These are phyloP conservation scores for Cucumis melo DNA, from an alignment of 306 rosid species.

Conservation along the genomic window DNA sequence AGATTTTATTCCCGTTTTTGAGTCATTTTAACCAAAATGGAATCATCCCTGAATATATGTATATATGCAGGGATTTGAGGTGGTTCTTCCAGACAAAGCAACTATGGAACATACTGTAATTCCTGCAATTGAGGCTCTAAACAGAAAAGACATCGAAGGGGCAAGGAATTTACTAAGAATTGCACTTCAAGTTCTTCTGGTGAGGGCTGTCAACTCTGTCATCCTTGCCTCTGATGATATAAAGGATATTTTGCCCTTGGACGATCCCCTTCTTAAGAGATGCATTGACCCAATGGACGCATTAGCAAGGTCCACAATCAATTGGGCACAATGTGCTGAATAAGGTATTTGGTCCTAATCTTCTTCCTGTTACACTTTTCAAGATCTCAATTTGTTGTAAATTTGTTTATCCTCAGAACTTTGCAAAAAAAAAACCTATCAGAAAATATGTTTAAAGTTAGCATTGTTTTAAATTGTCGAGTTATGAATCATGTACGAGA, in stretches of 20 bases:
- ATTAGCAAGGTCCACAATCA: slow-evolving; percentile 28
- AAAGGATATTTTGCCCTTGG: slow-evolving; percentile 41
- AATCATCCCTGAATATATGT: neutral
- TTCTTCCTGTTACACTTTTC: neutral
- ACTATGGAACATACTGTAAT: slow-evolving; percentile 60
- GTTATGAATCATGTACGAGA: neutral
- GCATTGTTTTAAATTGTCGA: neutral
- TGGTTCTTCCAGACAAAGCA: slow-evolving; percentile 52
- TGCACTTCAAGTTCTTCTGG: neutral
- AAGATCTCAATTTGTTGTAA: neutral
- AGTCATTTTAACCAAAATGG: neutral
- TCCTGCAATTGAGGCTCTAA: slow-evolving; percentile 62
- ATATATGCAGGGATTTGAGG: slow-evolving; percentile 57
- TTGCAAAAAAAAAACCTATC: neutral
- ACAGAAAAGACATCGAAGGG: slow-evolving; percentile 67
- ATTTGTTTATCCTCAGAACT: neutral
- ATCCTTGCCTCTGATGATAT: neutral
- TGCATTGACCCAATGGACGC: slow-evolving; percentile 33
- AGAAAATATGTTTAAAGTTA: neutral
- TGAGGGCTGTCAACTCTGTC: neutral
- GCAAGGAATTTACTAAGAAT: slow-evolving; percentile 35
- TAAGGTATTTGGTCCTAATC: slow-evolving; percentile 5
- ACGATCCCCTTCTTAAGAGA: slow-evolving; percentile 35
- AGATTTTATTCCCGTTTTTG: neutral
- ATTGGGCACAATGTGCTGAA: slow-evolving; percentile 24